Percentiles rank a stretch among this genome's conserved stretches.
Conservation (phyloP, 2,329 filamentous ascomycete genomes). For the Colletotrichum sp. region DNA sequence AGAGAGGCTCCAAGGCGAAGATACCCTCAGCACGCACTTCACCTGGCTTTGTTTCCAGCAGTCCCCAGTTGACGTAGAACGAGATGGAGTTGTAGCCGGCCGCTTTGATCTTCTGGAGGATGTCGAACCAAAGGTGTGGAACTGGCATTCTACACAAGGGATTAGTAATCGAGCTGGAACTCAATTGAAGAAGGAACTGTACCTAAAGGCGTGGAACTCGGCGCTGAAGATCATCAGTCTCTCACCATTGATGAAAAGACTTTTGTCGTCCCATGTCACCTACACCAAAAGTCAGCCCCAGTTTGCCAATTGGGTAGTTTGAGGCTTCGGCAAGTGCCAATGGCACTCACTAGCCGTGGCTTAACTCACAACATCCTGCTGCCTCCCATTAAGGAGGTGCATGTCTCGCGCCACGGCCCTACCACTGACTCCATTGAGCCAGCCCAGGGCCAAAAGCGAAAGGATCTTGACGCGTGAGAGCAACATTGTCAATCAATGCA, state of each 20-base stretch:
- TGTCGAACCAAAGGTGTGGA: conserved; percentile 59
- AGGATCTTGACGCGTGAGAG: conserved; percentile 5
- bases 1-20: conserved; percentile 73
- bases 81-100: conserved; percentile 75
- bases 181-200: not conserved
- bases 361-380: conserved; percentile 16
- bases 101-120: conserved; percentile 78
- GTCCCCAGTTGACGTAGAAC: conserved; percentile 75
- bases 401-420: not conserved
- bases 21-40: conserved; percentile 70
- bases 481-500: not conserved
- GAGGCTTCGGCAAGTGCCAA: not conserved
- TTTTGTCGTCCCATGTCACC: conserved; percentile 72
- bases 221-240: conserved; percentile 70
- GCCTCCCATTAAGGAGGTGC: conserved; percentile 14
- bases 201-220: conserved; percentile 67
- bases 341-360: rapidly evolving
- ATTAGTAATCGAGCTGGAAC: not conserved
- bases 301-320: rapidly evolving
- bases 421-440: not conserved
- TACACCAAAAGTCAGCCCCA: not conserved
- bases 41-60: conserved; percentile 72
- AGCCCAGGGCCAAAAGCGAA: not conserved
- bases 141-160: conserved; percentile 30
- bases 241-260: conserved; percentile 70